phyloP scores from a whole-genome alignment of 352 stramenopile genomes.

The Phytophthora pluvialis region DNA sequence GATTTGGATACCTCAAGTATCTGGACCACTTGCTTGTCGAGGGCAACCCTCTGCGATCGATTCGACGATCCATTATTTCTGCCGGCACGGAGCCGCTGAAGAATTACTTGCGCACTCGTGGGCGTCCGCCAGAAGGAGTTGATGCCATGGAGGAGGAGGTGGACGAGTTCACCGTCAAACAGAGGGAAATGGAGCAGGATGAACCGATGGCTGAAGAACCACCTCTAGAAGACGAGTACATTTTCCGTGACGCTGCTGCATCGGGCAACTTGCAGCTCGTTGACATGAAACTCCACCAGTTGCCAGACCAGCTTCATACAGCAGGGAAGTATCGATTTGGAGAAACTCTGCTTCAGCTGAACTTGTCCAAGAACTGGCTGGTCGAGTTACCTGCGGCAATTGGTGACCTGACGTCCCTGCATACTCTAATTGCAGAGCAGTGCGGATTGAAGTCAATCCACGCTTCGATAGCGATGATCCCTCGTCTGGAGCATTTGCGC shows the following conservation, averaged over 20 bases:
- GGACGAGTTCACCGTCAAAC: constrained; percentile 65
- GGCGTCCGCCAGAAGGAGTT: constrained; percentile 62
- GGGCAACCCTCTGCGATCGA: constrained; percentile 78
- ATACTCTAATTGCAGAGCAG: constrained; percentile 75
- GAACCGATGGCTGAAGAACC: constrained; percentile 33
- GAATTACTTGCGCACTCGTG: constrained; percentile 84
- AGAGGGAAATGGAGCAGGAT: constrained; percentile 51
- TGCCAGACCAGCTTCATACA: constrained; percentile 47
- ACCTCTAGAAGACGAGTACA: constrained; percentile 53
- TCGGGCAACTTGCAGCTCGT: constrained; percentile 61
- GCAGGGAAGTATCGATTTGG: constrained; percentile 58
- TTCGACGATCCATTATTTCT: constrained; percentile 71
- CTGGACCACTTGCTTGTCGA: constrained; percentile 79
- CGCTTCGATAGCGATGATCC: constrained; percentile 54
- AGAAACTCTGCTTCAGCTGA: constrained; percentile 63
- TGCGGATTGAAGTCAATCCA: constrained; percentile 65
- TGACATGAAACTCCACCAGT: constrained; percentile 56
- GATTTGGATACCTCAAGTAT: constrained; percentile 77
- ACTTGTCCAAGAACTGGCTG: constrained; percentile 79
- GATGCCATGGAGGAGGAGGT: constrained; percentile 73
- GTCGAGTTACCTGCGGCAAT: constrained; percentile 50
- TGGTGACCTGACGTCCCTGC: constrained; percentile 57
- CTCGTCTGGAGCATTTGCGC: constrained; percentile 62
- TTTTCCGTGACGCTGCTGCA: constrained; percentile 71
- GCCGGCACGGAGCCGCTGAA: constrained; percentile 74